These are phyloP conservation scores for Sclerotiophoma versabilis DNA, from an alignment of 2,329 filamentous ascomycete genomes.

Conservation along the genomic window DNA sequence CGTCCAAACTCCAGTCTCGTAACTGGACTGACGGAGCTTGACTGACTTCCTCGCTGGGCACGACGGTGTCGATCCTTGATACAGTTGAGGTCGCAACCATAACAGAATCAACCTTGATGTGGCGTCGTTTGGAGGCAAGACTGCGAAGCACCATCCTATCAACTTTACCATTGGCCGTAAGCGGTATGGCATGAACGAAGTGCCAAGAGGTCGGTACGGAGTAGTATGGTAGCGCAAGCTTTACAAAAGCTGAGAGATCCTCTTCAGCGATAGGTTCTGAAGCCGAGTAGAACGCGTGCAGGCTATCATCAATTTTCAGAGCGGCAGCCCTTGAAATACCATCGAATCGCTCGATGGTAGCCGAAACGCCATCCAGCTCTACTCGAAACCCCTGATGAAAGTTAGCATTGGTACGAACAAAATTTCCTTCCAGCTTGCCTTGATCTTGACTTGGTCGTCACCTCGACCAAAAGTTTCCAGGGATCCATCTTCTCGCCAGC, in stretches of 20 bases:
- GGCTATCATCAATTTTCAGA: conserved; percentile 57
- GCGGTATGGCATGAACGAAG: conserved; percentile 55
- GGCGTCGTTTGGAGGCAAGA: conserved; percentile 34
- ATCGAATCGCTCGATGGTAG: conserved; percentile 28
- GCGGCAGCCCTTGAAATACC: conserved; percentile 59
- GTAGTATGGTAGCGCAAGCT: conserved; percentile 61
- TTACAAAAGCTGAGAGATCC: conserved; percentile 51
- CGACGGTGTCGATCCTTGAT: neutral
- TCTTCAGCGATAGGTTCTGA: conserved; percentile 37
- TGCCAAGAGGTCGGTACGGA: conserved; percentile 59
- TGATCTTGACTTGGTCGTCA: conserved; percentile 70
- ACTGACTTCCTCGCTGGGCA: neutral
- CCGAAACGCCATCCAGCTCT: conserved; percentile 65
- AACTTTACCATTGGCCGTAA: conserved; percentile 65
- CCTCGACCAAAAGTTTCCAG: conserved; percentile 63
- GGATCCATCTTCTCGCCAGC: conserved; percentile 61
- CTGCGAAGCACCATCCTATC: conserved; percentile 57
- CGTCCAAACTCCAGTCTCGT: conserved; percentile 18
- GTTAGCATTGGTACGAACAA: conserved; percentile 11
- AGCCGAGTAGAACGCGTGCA: conserved; percentile 61
- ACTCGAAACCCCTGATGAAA: conserved; percentile 63
- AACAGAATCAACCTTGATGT: conserved; percentile 11
- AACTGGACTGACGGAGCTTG: neutral
- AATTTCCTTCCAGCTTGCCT: conserved; percentile 34
- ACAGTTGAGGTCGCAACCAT: neutral